A percentile compares a stretch with the other conserved stretches of the same genome.
These are phyloP conservation scores for Posidonia oceanica DNA, from an alignment of 116 monocot genomes.

Conservation along the genomic window DNA sequence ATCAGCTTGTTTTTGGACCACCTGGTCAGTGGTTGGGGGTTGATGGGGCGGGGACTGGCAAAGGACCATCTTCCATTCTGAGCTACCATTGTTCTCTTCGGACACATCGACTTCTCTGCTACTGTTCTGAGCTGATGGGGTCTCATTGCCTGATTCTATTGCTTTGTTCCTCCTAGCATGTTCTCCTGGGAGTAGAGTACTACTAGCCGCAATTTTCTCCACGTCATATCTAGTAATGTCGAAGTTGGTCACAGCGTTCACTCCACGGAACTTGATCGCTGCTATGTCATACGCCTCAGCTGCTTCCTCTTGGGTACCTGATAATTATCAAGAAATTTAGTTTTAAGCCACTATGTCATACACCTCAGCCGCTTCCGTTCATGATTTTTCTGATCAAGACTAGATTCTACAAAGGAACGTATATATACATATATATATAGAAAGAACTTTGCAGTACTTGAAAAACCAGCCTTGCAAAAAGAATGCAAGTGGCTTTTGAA, in stretches of 20 bases:
- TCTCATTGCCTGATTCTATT: conserved; percentile 14
- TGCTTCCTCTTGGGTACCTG: conserved; percentile 89
- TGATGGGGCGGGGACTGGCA: conserved; percentile 18
- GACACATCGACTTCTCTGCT: conserved; percentile 14
- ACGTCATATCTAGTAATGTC: conserved; percentile 73
- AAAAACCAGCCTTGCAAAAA: conserved; percentile 3
- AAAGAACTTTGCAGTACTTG: not conserved
- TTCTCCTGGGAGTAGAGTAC: conserved; percentile 43
- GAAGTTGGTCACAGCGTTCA: conserved; percentile 79
- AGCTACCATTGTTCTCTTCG: conserved; percentile 11
- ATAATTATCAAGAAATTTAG: not conserved
- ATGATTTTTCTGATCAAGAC: not conserved
- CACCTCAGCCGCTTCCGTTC: not conserved
- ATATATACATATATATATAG: not conserved
- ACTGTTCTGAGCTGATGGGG: not conserved
- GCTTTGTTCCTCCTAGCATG: conserved; percentile 36
- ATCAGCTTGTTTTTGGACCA: conserved; percentile 6
- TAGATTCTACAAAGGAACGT: not conserved
- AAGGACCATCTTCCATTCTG: conserved; percentile 40
- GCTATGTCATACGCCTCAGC: conserved; percentile 84
- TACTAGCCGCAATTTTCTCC: conserved; percentile 58
- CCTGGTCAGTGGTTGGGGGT: conserved; percentile 3
- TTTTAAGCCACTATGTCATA: too few relatives aligned
- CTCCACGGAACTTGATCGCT: conserved; percentile 78
- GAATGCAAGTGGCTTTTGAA: conserved; percentile 1